phyloP scores from a whole-genome alignment of 345 rosid genomes.

The Reutealis trisperma region DNA sequence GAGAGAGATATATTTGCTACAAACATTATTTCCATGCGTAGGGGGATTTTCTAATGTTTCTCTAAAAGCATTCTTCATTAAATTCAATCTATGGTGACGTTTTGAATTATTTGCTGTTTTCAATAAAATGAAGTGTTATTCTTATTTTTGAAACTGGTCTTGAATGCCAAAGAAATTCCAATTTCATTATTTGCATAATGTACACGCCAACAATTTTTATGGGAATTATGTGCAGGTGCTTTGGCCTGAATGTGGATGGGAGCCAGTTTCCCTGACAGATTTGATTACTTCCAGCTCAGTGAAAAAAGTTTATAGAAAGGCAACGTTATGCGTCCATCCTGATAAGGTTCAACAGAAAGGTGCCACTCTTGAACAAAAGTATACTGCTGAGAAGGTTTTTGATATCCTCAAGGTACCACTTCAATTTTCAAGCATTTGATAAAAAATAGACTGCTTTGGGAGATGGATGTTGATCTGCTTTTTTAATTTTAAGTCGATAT shows the following conservation, averaged over 20 bases:
- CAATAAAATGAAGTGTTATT: neutral
- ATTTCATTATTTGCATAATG: neutral
- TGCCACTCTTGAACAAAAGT: slow-evolving; percentile 81
- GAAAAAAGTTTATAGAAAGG: slow-evolving; percentile 85
- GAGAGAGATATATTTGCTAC: too few relatives aligned
- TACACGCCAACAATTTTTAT: slow-evolving; percentile 11
- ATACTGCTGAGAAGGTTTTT: slow-evolving; percentile 92
- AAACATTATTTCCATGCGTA: too few relatives aligned
- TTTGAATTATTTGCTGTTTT: too few relatives aligned
- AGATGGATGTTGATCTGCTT: too few relatives aligned
- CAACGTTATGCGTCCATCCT: slow-evolving; percentile 84
- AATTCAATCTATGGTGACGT: too few relatives aligned
- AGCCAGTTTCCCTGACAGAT: slow-evolving; percentile 78
- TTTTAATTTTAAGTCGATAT: too few relatives aligned
- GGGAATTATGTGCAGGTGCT: slow-evolving; percentile 64
- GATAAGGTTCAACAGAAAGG: slow-evolving; percentile 99
- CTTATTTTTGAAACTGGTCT: slow-evolving; percentile 1
- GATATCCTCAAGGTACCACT: slow-evolving; percentile 81
- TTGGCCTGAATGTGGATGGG: slow-evolving; percentile 92
- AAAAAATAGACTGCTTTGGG: neutral
- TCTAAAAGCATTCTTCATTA: too few relatives aligned
- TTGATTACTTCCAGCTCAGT: slow-evolving; percentile 81
- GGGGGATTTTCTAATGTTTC: too few relatives aligned
- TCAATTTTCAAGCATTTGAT: neutral
- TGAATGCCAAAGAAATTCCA: slow-evolving; percentile 1